Base-by-base conservation (phyloP, 371 early-diverging fungal species). In the Rhizopus delemar region DNA sequence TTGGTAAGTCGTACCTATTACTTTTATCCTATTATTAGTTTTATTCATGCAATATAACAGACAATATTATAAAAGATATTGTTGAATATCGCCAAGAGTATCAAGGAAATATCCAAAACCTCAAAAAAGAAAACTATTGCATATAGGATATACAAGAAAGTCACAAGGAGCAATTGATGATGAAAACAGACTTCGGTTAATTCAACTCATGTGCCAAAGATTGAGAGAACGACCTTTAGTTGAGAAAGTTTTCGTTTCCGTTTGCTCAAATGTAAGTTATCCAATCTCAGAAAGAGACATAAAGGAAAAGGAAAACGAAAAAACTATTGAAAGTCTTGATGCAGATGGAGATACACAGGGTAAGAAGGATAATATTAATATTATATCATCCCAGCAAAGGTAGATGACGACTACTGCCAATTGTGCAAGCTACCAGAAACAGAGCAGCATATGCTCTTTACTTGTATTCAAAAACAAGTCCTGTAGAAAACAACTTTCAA, bases 101-200 rank as follows among this genome's bases (percentile, higher is more conserved):
- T 32, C 4, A 49, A 49, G 49, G 22, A 31, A 8, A 49, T 28
- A 49, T 49, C 13, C 28, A 49, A 32, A 49, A 49, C 4, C 49
- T 49, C 4, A 49, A 28, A 32, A 49, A 49, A 31, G 49, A 49
- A 49, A 49, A 32, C 13, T 13, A 49, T 13, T 22, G 13, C 8
- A 32, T 49, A 49, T 28, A 49, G 49, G 49, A 49, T 49, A 49
- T 28, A 13, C 49, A 22, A 49, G 49, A 32, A 49, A 49, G 33
- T 49, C 49, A 13, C 4, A 49, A 49, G 49, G 49, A 49, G 0
- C 5, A 31, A 33, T 49, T 12, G 33, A 49, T 4, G 50, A 49
- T 49, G 29, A 49, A 49, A n/a, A 8, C 31, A 49, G 50, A 29
- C 2, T 29, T 8, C 7, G 8, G 1, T 29, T 49, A 33, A 29